These are phyloP conservation scores for Cutaneotrichosporon dermatis DNA, from an alignment of 1,284 basidiomycete genomes.

Conservation along the genomic window DNA sequence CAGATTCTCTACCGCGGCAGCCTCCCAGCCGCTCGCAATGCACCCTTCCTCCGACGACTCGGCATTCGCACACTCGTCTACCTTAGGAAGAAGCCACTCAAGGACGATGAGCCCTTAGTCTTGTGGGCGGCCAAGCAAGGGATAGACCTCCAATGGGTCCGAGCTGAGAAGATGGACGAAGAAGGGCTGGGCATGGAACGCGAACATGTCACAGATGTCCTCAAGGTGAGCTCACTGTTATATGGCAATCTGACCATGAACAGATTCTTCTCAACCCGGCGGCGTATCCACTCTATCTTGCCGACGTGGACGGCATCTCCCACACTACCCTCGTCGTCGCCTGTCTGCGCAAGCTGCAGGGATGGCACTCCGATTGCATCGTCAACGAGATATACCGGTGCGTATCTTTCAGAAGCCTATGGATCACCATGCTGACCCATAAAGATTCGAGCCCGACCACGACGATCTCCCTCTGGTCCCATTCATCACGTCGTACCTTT, in stretches of 20 bases:
- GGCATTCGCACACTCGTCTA: slow-evolving; percentile 57
- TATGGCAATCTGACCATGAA: neutral
- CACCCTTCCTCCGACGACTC: slow-evolving; percentile 42
- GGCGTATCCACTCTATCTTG: slow-evolving; percentile 42
- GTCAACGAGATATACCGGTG: slow-evolving; percentile 40
- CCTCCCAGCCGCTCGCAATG: slow-evolving; percentile 36
- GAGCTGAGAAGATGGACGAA: slow-evolving; percentile 41
- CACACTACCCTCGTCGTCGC: slow-evolving; percentile 44
- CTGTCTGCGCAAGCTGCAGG: slow-evolving; percentile 43
- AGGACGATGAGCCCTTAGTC: slow-evolving; percentile 26
- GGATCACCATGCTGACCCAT: no score
- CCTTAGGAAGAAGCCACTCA: slow-evolving; percentile 52
- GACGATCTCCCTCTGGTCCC: slow-evolving; percentile 39
- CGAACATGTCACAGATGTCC: slow-evolving; percentile 34
- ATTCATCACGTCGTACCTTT: slow-evolving; percentile 37
- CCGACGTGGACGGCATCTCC: slow-evolving; percentile 42
- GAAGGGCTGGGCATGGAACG: slow-evolving; percentile 42
- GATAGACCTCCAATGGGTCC: slow-evolving; percentile 36
- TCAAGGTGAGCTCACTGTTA: slow-evolving; percentile 28
- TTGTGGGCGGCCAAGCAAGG: slow-evolving; percentile 26
- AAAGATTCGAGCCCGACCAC: slow-evolving; percentile 41
- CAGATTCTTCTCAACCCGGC: slow-evolving; percentile 37
- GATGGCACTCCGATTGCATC: slow-evolving; percentile 42
- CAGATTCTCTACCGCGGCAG: slow-evolving; percentile 42
- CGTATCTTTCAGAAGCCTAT: no score